Percentiles rank a stretch among this genome's conserved stretches.
Evolutionary conservation across 352 stramenopile genomes (phyloP).

Genomic region (Globisporangium perplexum): DNA sequence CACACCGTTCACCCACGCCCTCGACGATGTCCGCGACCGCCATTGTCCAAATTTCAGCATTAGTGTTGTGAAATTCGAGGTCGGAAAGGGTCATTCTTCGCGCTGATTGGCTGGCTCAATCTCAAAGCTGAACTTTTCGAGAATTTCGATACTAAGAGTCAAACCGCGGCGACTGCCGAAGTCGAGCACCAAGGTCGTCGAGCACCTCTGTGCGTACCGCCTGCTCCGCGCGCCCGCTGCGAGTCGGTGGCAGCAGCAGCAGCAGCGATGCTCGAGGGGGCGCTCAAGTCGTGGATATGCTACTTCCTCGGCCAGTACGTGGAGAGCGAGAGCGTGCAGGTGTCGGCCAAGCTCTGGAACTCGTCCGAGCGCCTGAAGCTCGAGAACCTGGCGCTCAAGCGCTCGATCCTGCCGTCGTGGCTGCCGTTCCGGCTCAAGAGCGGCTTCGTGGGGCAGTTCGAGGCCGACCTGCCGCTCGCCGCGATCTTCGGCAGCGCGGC

Average conservation of each 20-base stretch:
- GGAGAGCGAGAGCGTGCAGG: constrained; percentile 77
- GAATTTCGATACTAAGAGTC: not conserved
- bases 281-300: constrained; percentile 84
- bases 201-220: too few species aligned
- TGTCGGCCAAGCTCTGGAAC: constrained; percentile 86
- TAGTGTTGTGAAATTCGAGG: too few species aligned
- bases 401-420: constrained; percentile 73
- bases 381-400: constrained; percentile 82
- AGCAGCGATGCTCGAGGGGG: constrained; percentile 70
- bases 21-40: too few species aligned
- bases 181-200: too few species aligned
- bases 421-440: constrained; percentile 83
- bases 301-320: constrained; percentile 87
- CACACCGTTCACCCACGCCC: too few species aligned
- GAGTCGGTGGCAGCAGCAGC: not conserved
- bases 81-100: too few species aligned
- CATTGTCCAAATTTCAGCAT: too few species aligned
- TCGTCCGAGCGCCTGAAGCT: constrained; percentile 85
- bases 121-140: not conserved
- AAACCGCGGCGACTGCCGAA: not conserved
- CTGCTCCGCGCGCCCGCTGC: too few species aligned
- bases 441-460: constrained; percentile 83
- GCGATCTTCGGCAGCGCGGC: constrained; percentile 75
- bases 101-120: too few species aligned
- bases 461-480: constrained; percentile 79